Evolutionary conservation across 2,329 filamentous ascomycete species (phyloP), one percentile per base, ranked within the genome.

Genomic region (Stachybotrys chartarum): DNA sequence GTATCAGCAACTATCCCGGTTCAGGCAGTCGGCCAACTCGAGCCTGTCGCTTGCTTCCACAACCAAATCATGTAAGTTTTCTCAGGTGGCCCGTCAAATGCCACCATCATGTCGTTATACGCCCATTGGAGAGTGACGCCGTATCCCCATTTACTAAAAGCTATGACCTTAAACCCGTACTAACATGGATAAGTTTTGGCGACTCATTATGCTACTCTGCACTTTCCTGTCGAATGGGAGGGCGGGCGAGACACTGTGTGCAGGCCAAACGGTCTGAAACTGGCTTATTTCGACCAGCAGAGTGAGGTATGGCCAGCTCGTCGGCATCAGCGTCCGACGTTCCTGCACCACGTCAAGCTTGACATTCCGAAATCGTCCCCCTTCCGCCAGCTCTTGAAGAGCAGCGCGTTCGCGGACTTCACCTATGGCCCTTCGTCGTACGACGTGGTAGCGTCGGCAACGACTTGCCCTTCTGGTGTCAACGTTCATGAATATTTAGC

Each of bases 401-500:
- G 61, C 8, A 31, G 58, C 7, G 47, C 56, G 8, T 59, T 58
- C 30, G 47, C 39, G n/a, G 59, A 60, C 30, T 56, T 30, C 24
- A 32, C 56, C n/a, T 62, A 69, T 5, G 73, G 70, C 3, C 81
- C 77, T 1, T 77, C 80, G 0, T 85, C 82, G 0, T 82, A 84
- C 58, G 70, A 79, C 12, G 70, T 80, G 0, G 69, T 84, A 48
- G 76, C 82, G 0, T 79, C 70, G 7, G 79, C 81, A 50, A 67
- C 70, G 0, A 68, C 67, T 1, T 84, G 82, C 47, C 81, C 82
- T 0, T 50, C 68, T 0, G 71, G 73, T 1, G 57, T 82, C 14
- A 77, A 74, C 5, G 56, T 75, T 0, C 78, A 83, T 30, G 83
- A 85, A 55, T 84, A 75, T 51, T 70, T 75, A 42, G 75, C 81